Evolutionary conservation across 495 filamentous ascomycete genomes (phyloP).

Genomic region (Podospora bellae-mahoneyi): DNA sequence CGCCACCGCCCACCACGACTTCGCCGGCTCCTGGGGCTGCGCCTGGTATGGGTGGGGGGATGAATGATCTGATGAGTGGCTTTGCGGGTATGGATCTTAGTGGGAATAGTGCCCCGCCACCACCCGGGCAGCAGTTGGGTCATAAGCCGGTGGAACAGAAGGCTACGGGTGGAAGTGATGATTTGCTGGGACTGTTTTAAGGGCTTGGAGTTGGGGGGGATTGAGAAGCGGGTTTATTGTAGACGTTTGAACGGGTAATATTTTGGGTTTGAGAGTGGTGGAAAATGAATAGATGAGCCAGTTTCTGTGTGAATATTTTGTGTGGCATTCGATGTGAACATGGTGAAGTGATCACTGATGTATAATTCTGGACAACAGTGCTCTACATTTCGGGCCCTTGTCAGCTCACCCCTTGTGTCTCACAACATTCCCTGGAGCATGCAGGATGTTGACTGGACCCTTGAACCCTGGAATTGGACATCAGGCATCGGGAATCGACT

Average conservation of each 20-base stretch:
- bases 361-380: no score
- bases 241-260: neutral
- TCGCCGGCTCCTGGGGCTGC: constrained; percentile 23
- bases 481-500: no score
- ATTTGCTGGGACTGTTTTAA: constrained; percentile 87
- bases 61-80: constrained; percentile 72
- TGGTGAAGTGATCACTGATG: no score
- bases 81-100: constrained; percentile 78
- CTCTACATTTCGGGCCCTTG: no score
- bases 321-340: neutral
- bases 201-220: neutral
- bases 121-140: constrained; percentile 48
- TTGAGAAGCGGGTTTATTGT: neutral
- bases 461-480: no score
- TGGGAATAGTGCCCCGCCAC: constrained; percentile 55
- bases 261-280: neutral
- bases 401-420: no score
- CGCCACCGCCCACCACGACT: constrained; percentile 25
- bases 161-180: constrained; percentile 66
- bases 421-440: no score
- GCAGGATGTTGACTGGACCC: no score
- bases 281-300: neutral
- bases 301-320: neutral
- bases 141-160: constrained; percentile 42
- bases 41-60: constrained; percentile 21